A percentile compares a stretch with the other conserved stretches of the same genome.
phyloP scores from a whole-genome alignment of 2,329 filamentous ascomycete genomes.

The Fusarium domesticum region DNA sequence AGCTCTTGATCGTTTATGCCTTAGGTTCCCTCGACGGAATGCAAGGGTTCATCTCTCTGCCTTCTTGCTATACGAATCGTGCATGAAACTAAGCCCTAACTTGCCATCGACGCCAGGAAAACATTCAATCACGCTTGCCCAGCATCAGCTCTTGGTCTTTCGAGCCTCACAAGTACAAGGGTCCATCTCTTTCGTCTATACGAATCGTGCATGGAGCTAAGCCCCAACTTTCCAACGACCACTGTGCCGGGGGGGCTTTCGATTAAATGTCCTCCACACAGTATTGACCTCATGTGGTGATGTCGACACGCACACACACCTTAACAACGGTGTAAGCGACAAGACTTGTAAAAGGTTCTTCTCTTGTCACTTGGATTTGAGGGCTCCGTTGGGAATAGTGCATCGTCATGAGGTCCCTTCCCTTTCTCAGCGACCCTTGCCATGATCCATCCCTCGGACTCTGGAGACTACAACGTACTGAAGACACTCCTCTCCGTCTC shows the following conservation, averaged over 20 bases:
- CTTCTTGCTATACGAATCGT: no score
- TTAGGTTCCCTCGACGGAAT: no score
- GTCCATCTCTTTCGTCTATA: slow-evolving; percentile 21
- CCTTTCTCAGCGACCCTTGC: background rate
- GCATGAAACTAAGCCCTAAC: no score
- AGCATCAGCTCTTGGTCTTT: slow-evolving; percentile 1
- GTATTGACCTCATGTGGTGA: background rate
- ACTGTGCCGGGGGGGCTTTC: no score
- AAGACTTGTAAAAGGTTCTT: no score
- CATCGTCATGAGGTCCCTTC: no score
- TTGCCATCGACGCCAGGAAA: no score
- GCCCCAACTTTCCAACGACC: slow-evolving; percentile 16
- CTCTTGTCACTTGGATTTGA: no score
- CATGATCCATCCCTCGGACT: background rate
- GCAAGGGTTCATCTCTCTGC: no score
- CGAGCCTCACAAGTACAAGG: background rate
- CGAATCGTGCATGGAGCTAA: slow-evolving; percentile 30
- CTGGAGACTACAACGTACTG: no score
- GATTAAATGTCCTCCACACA: background rate
- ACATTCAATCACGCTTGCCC: slow-evolving; percentile 8
- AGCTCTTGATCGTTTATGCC: no score
- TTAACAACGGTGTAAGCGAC: background rate
- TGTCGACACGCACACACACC: background rate
- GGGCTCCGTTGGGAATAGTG: no score
- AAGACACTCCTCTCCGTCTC: background rate